A percentile compares a stretch with the other conserved stretches of the same genome.
Conservation (phyloP, 2,329 filamentous ascomycete species). For the Aspergillus sp. region DNA sequence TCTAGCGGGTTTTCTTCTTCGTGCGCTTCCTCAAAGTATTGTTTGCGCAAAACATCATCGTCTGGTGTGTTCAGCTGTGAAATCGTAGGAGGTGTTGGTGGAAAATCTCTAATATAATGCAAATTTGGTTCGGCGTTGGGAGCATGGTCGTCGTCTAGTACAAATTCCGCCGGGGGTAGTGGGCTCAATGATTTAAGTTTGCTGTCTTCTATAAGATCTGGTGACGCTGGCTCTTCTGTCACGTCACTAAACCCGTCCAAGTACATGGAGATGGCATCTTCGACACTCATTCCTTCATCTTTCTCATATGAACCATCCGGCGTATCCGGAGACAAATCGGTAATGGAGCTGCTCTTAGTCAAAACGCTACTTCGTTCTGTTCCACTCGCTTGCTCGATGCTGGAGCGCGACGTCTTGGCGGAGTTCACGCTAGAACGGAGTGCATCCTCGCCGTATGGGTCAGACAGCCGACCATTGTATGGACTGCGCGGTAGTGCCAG, state of each 20-base stretch:
- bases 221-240: constrained; percentile 37
- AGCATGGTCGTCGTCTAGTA: constrained; percentile 27
- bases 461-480: constrained; percentile 31
- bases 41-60: not conserved
- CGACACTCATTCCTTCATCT: constrained; percentile 56
- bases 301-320: constrained; percentile 65
- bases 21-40: not conserved
- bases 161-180: constrained; percentile 27
- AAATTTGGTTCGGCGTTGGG: constrained; percentile 19
- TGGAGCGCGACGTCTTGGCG: constrained; percentile 60
- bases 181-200: constrained; percentile 31
- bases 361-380: constrained; percentile 81
- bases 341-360: constrained; percentile 75
- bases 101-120: constrained; percentile 21
- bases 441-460: constrained; percentile 30
- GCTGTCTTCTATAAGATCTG: constrained; percentile 32
- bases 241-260: constrained; percentile 56
- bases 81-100: constrained; percentile 12
- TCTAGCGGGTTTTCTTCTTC: constrained; percentile 13
- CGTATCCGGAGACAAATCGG: constrained; percentile 58
- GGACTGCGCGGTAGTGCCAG: constrained; percentile 31
- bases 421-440: constrained; percentile 61
- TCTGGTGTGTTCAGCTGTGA: not conserved
- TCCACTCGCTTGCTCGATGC: constrained; percentile 56
- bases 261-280: constrained; percentile 63